Conservation (phyloP, 208 protist species). For the Leishmania aethiopica region DNA sequence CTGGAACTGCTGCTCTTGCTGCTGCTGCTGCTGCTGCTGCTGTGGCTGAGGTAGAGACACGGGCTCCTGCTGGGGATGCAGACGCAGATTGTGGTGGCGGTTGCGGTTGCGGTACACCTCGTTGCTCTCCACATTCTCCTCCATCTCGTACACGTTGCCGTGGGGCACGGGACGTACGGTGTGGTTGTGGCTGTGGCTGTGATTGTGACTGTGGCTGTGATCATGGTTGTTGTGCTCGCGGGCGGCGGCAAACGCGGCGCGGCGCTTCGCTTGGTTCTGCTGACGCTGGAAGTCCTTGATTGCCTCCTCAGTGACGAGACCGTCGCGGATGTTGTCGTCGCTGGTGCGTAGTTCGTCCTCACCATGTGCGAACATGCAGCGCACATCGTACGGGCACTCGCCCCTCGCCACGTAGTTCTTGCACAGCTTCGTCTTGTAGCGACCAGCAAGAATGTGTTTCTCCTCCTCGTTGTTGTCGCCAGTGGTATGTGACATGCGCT, state of each 20-base stretch:
- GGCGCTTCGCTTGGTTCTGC: constrained; percentile 28
- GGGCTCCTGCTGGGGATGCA: neutral
- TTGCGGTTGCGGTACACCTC: constrained; percentile 2
- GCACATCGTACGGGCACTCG: constrained; percentile 62
- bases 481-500: constrained; percentile 10
- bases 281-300: constrained; percentile 61
- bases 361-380: constrained; percentile 84
- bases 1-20: constrained; percentile 2
- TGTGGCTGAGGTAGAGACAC: neutral
- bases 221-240: constrained; percentile 8
- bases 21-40: neutral
- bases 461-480: constrained; percentile 17
- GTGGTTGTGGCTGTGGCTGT: neutral
- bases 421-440: constrained; percentile 77
- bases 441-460: constrained; percentile 26
- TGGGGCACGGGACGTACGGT: neutral
- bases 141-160: constrained; percentile 9
- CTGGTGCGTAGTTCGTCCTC: constrained; percentile 66
- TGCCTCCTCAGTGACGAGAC: constrained; percentile 61
- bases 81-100: neutral
- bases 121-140: constrained; percentile 1
- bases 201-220: neutral
- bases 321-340: constrained; percentile 72
- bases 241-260: constrained; percentile 5
- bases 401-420: constrained; percentile 61